A percentile compares a stretch with the other conserved stretches of the same genome.
Conservation (phyloP, 306 rosid genomes). For the Rosa rugosa region DNA sequence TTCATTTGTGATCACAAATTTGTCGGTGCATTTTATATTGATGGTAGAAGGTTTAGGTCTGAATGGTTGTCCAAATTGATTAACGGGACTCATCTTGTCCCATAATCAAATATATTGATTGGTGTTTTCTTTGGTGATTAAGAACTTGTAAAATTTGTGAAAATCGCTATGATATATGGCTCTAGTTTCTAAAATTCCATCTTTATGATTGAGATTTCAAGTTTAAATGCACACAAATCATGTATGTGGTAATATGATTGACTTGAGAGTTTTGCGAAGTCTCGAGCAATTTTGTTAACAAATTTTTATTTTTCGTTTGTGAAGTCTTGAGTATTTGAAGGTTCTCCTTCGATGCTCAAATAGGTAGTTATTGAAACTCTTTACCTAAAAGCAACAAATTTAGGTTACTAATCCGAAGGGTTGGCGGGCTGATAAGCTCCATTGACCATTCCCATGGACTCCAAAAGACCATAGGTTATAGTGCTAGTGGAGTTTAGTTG, state of each 20-base stretch:
- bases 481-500: too few relatives aligned
- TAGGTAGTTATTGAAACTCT: too few relatives aligned
- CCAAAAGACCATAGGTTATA: too few relatives aligned
- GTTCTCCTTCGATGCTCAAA: too few relatives aligned
- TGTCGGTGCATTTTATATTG: background rate
- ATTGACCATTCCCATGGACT: too few relatives aligned
- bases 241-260: background rate
- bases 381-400: too few relatives aligned
- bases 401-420: too few relatives aligned
- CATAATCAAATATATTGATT: background rate
- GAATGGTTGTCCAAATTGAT: background rate
- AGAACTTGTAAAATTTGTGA: background rate
- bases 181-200: background rate
- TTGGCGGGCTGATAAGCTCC: too few relatives aligned
- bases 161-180: background rate
- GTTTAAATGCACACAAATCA: background rate
- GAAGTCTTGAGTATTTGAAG: too few relatives aligned
- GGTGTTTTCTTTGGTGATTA: background rate
- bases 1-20: background rate
- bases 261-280: too few relatives aligned
- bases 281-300: background rate
- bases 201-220: background rate
- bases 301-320: too few relatives aligned
- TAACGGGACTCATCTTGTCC: background rate
- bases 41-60: background rate